Base-by-base conservation (phyloP, 805 yeast species). In the Blastobotrys attinorum region DNA sequence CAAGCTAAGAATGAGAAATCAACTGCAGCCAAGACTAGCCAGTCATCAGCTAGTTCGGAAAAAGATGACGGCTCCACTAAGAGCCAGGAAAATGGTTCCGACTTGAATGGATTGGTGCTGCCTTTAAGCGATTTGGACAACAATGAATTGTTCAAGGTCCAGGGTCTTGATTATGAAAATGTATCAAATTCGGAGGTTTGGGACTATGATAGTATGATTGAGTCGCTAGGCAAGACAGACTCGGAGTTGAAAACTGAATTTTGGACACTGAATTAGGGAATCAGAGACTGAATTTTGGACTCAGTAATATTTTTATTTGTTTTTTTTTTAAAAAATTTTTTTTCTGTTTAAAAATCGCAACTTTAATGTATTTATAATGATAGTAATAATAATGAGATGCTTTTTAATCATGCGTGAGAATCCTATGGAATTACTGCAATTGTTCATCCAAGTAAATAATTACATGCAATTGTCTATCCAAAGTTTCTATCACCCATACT, bases 181-280 rank as follows among this genome's bases (percentile, higher is more conserved):
- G 39, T 40, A 3, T 7, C 7, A 7, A 25, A 25, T 25, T 8
- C 10, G 7, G 44, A 49, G 15, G 27, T 54, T 13, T 55, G 59
- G 59, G 58, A 55, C 33, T 54, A 47, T 36, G 54, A 51, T 37
- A 31, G 46, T n/a, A 51, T 52, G n/a, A 33, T 54, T 37, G 42
- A 22, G 8, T 41, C 53, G 4, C 29, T 54, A 13, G 55, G 53
- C 17, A 52, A 54, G 37, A 53, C 51, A 33, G 53, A 49, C 11
- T 39, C 40, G 8, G 47, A 48, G 31, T 36, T 53, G 23, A 43
- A 51, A 33, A 45, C 44, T 31, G 59, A 55, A 42, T 54, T 54
- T 35, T 55, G 59, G 59, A 54, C 59, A 15, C 44, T 55, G 18
- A 35, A 41, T 36, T 40, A 40, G 25, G 21, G 16, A 15, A 6